phyloP scores from a whole-genome alignment of 1,284 basidiomycete genomes.

The Cystobasidium pallidum region DNA sequence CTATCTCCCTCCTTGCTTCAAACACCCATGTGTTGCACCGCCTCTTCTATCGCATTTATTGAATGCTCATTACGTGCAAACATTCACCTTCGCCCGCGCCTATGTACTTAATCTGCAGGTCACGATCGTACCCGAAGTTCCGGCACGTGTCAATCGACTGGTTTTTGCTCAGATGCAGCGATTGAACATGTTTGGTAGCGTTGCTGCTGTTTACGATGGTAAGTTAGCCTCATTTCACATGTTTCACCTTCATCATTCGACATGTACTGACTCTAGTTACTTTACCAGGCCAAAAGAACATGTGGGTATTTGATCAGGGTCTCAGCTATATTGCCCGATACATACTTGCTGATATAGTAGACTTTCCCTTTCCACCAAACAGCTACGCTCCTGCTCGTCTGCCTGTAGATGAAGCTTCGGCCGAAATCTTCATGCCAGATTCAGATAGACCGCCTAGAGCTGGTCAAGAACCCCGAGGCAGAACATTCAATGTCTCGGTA shows the following conservation, averaged over 20 bases:
- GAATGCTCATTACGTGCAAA: not conserved
- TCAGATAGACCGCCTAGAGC: constrained; percentile 21
- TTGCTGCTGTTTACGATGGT: constrained; percentile 43
- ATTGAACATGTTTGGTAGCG: constrained; percentile 20
- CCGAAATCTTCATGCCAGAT: constrained; percentile 35
- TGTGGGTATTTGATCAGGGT: constrained; percentile 6
- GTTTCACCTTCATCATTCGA: not conserved
- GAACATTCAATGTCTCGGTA: constrained; percentile 41
- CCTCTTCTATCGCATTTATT: not conserved
- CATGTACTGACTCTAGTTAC: not conserved
- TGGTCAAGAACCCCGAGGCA: constrained; percentile 30
- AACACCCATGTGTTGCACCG: not conserved
- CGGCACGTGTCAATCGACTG: constrained; percentile 30
- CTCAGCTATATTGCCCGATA: not conserved
- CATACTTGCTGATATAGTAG: not conserved
- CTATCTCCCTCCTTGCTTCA: not conserved
- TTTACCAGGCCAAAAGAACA: constrained; percentile 32
- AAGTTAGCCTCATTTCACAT: constrained; percentile 1
- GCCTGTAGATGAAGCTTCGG: constrained; percentile 16
- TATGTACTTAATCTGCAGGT: no score
- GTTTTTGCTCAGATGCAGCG: constrained; percentile 27
- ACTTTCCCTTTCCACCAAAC: not conserved
- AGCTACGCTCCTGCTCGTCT: constrained; percentile 31
- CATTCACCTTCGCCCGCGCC: not conserved
- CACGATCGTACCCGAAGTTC: constrained; percentile 28